Conservation (phyloP, 106 monocot genomes). For the Allium sativum region DNA sequence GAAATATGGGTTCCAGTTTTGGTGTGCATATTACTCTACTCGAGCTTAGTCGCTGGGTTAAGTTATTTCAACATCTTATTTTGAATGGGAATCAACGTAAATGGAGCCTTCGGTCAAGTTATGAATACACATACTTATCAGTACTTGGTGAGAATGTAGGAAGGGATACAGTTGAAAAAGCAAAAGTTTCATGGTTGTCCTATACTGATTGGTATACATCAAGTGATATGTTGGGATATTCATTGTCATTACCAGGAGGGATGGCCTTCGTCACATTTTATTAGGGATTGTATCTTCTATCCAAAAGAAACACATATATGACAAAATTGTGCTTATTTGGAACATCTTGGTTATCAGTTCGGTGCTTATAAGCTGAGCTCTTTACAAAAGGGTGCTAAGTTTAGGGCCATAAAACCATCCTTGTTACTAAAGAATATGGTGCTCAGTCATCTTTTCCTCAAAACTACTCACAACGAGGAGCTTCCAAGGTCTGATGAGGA, state of each 20-base stretch:
- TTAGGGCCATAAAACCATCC: slow-evolving; percentile 15
- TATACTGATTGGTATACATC: slow-evolving; percentile 12
- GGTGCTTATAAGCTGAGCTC: slow-evolving; percentile 38
- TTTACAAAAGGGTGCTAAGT: not conserved
- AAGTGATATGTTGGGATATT: slow-evolving; percentile 21
- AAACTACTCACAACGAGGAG: not conserved
- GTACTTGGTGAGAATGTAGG: slow-evolving; percentile 64
- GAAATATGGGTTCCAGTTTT: slow-evolving; percentile 27
- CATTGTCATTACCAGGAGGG: slow-evolving; percentile 57
- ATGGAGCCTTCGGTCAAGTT: slow-evolving; percentile 92
- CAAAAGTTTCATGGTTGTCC: slow-evolving; percentile 37
- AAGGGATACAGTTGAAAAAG: slow-evolving; percentile 31
- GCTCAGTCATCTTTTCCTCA: slow-evolving; percentile 26
- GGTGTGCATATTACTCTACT: slow-evolving; percentile 76
- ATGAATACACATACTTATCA: slow-evolving; percentile 82
- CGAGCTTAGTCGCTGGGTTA: slow-evolving; percentile 78
- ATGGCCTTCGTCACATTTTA: slow-evolving; percentile 48
- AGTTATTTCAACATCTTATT: slow-evolving; percentile 76
- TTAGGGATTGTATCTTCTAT: slow-evolving; percentile 44
- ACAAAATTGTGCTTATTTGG: slow-evolving; percentile 61
- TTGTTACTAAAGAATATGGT: slow-evolving; percentile 28
- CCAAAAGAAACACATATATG: slow-evolving; percentile 53
- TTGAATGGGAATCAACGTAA: slow-evolving; percentile 60
- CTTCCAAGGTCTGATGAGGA: slow-evolving; percentile 20
- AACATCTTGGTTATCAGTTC: slow-evolving; percentile 49